phyloP scores from a whole-genome alignment of 371 early-diverging fungal genomes.

The Aphelidium insulamus region DNA sequence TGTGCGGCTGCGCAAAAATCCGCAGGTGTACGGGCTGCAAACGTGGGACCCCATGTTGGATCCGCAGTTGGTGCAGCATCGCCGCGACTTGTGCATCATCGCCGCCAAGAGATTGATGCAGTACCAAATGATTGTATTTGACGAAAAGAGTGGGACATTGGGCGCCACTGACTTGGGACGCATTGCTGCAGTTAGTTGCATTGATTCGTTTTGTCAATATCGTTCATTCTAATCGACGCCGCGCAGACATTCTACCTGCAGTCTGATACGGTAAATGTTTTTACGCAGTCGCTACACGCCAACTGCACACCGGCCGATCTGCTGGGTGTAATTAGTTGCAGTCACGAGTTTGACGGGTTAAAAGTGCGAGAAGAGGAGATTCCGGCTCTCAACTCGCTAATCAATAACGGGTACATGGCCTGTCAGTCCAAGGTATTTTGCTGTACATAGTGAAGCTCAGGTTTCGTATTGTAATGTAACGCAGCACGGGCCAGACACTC shows the following conservation, averaged over 20 bases:
- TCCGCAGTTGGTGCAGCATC: slow-evolving; percentile 44
- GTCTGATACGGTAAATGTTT: slow-evolving; percentile 59
- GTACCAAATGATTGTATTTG: slow-evolving; percentile 81
- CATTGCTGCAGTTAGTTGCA: slow-evolving; percentile 70
- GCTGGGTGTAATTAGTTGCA: slow-evolving; percentile 58
- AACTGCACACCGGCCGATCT: slow-evolving; percentile 74
- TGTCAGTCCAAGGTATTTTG: too few relatives aligned
- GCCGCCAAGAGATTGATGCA: slow-evolving; percentile 52
- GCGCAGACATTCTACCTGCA: slow-evolving; percentile 80
- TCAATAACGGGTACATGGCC: slow-evolving; percentile 31
- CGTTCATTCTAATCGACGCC: too few relatives aligned
- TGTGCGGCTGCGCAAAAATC: slow-evolving; percentile 89
- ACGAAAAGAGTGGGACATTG: slow-evolving; percentile 54
- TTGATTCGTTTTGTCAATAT: too few relatives aligned
- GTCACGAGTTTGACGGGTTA: slow-evolving; percentile 83
- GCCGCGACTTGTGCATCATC: slow-evolving; percentile 42
- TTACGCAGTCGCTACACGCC: slow-evolving; percentile 42
- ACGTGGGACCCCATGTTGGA: slow-evolving; percentile 49
- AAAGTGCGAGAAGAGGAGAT: slow-evolving; percentile 68
- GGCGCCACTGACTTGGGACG: slow-evolving; percentile 78
- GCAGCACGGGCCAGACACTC: slow-evolving; percentile 34
- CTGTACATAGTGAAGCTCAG: too few relatives aligned
- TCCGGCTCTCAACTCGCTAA: slow-evolving; percentile 44
- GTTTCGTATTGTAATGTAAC: too few relatives aligned
- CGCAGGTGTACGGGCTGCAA: slow-evolving; percentile 70